Base-by-base conservation (phyloP, 179 eudicot genomes). In the Camellia oleifera region DNA sequence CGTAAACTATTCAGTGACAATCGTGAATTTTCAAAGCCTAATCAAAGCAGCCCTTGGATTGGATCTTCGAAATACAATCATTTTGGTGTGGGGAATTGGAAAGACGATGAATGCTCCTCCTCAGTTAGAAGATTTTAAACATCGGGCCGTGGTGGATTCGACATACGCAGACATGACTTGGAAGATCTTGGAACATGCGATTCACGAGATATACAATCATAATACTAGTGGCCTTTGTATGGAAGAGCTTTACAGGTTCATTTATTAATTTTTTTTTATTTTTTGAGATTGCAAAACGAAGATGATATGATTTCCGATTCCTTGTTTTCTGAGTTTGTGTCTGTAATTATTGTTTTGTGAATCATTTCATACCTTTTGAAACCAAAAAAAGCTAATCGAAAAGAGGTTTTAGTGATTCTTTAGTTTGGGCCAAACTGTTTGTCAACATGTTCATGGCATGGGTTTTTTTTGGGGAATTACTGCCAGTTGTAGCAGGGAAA, bases 171-270 rank as follows among this genome's bases (percentile, higher is more conserved):
- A 89, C 23, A 87, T 79, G 83, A 89, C 90, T 7, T 89, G 92
- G 92, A 89, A 85, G 86, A 77, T 85, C 23, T 56, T 89, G 17
- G 92, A 89, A 80, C 87, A 89, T 79, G 92, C 92, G 17, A 89
- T 89, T 74, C 87, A 85, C 42, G 90, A 89, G 86, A 89, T 89
- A 78, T 89, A 89, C 61, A 87, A 89, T 80, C 90, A 87, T 72
- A 89, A 89, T 68, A 87, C 92, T 40, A 89, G 90, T 52, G 90
- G 90, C 58, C 87, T 89, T 13, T 85, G 90, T 62, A 87, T 87
- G 56, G 88, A 89, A 72, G 92, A 89, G 75, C 85, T 88, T 23
- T 87, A 88, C 75, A 83, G 91, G 91, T 88, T 5, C 52, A 48
- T 48, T 48, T 48, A 4, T 60, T 17, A 10, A 14, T 20, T 0